Conservation (phyloP, 2,329 filamentous ascomycete genomes). For the Aspergillus sp. region DNA sequence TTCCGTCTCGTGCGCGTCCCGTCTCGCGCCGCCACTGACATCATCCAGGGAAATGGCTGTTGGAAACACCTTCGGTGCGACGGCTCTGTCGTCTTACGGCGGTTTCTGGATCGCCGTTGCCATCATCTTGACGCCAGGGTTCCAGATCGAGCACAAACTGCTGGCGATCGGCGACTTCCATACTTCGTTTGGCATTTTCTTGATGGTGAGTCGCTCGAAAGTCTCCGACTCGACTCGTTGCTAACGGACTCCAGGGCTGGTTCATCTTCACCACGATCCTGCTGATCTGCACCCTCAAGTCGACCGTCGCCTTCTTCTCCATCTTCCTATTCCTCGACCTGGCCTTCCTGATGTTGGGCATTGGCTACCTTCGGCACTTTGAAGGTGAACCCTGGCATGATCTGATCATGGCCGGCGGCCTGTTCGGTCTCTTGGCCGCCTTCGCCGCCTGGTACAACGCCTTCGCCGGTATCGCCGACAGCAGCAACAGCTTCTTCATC, state of each 20-base stretch:
- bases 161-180: constrained; percentile 34
- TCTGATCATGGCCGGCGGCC: constrained; percentile 62
- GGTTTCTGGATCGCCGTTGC: constrained; percentile 74
- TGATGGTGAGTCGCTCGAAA: constrained; percentile 42
- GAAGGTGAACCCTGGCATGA: constrained; percentile 31
- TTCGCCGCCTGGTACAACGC: constrained; percentile 86
- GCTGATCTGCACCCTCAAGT: constrained; percentile 64
- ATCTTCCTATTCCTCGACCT: constrained; percentile 71
- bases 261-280: constrained; percentile 76
- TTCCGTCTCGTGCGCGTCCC: constrained; percentile 7
- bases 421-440: constrained; percentile 70
- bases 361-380: constrained; percentile 50
- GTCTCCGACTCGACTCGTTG: background rate
- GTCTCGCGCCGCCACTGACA: constrained; percentile 2
- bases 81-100: constrained; percentile 70
- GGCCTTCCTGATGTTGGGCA: constrained; percentile 63
- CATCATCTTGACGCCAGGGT: constrained; percentile 59
- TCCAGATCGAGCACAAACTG: constrained; percentile 49
- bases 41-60: constrained; percentile 67
- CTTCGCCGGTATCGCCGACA: constrained; percentile 68
- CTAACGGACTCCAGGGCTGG: constrained; percentile 48
- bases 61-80: constrained; percentile 81
- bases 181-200: constrained; percentile 63
- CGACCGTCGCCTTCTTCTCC: constrained; percentile 66
- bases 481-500: constrained; percentile 71